Base-by-base conservation (phyloP, 805 yeast genomes). In the Suhomyces prunicola region DNA sequence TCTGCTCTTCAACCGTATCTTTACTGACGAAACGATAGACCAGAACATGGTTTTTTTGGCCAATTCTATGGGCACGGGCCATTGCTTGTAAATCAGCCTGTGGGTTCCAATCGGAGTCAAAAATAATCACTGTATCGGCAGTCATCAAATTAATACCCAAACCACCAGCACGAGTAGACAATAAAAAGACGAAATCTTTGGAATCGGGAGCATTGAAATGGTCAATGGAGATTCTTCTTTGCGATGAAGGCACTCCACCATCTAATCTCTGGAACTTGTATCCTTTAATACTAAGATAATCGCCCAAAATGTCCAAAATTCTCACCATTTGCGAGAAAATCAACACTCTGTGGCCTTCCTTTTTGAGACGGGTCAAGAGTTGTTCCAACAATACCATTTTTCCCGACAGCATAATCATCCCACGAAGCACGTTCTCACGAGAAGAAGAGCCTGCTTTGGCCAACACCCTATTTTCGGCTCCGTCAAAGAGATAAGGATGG, bases 11-110 rank as follows among this genome's bases (percentile, higher is more conserved):
- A 12, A 94, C 97, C 0, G 99, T 94, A 64, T 94, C 99, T 64
- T 94, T 94, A 54, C 97, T 87, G n/a, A 94, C 98, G 74, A 94
- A 89, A 66, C 99, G 79, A 68, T 94, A 94, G 15, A 94, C 98
- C 85, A 90, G 90, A 36, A 94, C 99, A 71, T 94, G 99, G 63
- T 90, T 91, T 71, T 92, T 94, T 70, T 94, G 99, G n/a, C 99
- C 99, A 67, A 94, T 94, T 77, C 99, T 86, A 73, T 94, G 99
- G 2, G 99, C 99, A 72, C 99, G 85, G 0, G 99, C 99, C 99
- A 94, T 94, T 1, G 99, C 99, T 72, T 94, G 99, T 63, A 94
- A 77, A 79, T 94, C 99, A 0, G 99, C 99, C 70, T 94, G 99
- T 0, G 99, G 99, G 67, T 94, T 94, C 99, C 99, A 94, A 74